These are phyloP conservation scores for Urostyla sp. DNA, from an alignment of 73 alveolate species.

Conservation along the genomic window DNA sequence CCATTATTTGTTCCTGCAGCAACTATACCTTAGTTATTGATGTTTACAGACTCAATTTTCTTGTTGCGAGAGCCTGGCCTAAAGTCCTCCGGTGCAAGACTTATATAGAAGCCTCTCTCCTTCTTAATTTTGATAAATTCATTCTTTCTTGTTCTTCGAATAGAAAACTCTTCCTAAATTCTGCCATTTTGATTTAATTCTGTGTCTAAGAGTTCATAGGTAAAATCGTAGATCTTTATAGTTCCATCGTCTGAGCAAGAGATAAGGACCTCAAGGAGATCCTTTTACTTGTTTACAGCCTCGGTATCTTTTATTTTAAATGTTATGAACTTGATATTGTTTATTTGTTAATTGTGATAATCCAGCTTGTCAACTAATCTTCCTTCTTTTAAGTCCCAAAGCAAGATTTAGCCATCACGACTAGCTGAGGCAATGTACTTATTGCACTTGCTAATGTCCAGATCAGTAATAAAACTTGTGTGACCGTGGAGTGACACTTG, in stretches of 20 bases:
- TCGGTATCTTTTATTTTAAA: not conserved
- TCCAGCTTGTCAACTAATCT: constrained; percentile 11
- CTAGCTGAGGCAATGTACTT: constrained; percentile 53
- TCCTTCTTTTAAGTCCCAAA: constrained; percentile 61
- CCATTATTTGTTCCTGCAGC: constrained; percentile 63
- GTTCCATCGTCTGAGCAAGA: constrained; percentile 66
- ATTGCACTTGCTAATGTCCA: constrained; percentile 67
- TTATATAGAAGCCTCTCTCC: not conserved
- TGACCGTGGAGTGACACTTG: constrained; percentile 70
- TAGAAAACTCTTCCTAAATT: no score
- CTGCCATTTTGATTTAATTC: not conserved
- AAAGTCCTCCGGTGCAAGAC: constrained; percentile 33
- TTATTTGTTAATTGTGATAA: constrained; percentile 41
- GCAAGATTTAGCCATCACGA: constrained; percentile 43
- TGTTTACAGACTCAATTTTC: constrained; percentile 49
- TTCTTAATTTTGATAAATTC: not conserved
- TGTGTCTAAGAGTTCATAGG: not conserved
- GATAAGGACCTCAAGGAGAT: constrained; percentile 11
- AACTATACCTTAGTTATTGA: constrained; percentile 48
- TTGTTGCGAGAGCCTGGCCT: constrained; percentile 52
- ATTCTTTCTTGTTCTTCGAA: constrained; percentile 19
- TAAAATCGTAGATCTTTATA: constrained; percentile 48
- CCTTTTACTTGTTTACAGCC: not conserved
- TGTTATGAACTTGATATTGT: constrained; percentile 41
- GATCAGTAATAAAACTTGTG: constrained; percentile 45